These are phyloP conservation scores for Zygotorulaspora chibaensis DNA, from an alignment of 805 yeast species.

Conservation along the genomic window DNA sequence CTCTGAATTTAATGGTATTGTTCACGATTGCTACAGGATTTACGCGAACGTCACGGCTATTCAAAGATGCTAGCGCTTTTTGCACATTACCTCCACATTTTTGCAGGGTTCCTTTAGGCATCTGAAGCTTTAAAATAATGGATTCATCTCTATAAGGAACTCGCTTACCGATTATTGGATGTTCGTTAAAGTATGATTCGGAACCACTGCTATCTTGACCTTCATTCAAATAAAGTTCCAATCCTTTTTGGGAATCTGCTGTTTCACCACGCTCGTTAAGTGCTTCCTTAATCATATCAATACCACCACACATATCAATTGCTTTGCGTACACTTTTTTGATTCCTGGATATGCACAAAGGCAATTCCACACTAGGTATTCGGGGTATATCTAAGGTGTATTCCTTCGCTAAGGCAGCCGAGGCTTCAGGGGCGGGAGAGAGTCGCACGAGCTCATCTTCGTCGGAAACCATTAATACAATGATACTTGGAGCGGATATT, in stretches of 20 bases:
- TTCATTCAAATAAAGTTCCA: slow-evolving; percentile 35
- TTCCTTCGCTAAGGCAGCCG: slow-evolving; percentile 41
- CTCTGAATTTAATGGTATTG: slow-evolving; percentile 71
- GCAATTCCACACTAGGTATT: slow-evolving; percentile 72
- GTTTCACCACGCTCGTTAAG: slow-evolving; percentile 27
- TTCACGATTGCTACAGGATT: slow-evolving; percentile 66
- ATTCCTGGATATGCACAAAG: slow-evolving; percentile 51
- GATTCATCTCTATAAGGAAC: slow-evolving; percentile 49
- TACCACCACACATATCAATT: slow-evolving; percentile 66
- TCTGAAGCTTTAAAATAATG: slow-evolving; percentile 51
- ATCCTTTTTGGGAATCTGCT: slow-evolving; percentile 24
- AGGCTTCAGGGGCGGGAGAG: slow-evolving; percentile 14
- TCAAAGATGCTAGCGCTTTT: slow-evolving; percentile 38
- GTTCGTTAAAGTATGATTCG: slow-evolving; percentile 41
- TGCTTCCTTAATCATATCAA: slow-evolving; percentile 33
- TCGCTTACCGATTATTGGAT: slow-evolving; percentile 55
- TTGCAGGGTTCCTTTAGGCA: slow-evolving; percentile 53
- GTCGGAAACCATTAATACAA: slow-evolving; percentile 2
- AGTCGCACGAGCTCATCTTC: slow-evolving; percentile 3
- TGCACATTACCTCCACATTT: slow-evolving; percentile 41
- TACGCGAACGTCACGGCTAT: slow-evolving; percentile 38
- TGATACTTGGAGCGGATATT: background rate
- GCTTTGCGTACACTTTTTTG: slow-evolving; percentile 56
- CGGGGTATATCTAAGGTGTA: slow-evolving; percentile 70
- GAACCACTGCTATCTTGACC: slow-evolving; percentile 40